Base-by-base conservation (phyloP, 2,329 filamentous ascomycete species). In the Proliferodiscus dingleyae region DNA sequence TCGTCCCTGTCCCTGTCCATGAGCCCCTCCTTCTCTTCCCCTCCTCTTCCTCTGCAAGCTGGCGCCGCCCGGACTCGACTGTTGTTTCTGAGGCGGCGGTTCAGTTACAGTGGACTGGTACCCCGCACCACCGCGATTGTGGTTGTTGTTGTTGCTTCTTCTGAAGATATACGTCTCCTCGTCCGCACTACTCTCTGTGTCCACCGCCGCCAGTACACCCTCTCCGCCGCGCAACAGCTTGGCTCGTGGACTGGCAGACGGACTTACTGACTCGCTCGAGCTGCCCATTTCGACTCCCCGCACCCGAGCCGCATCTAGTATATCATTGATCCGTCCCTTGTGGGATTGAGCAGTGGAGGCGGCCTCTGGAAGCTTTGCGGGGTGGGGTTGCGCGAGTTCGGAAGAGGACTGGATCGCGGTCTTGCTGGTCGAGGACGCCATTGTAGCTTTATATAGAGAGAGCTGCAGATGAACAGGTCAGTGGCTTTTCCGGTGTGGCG, bases 101-200 rank as follows among this genome's bases (percentile, higher is more conserved):
- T n/a, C n/a, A n/a, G n/a, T n/a, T n/a, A n/a, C n/a, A n/a, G n/a
- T n/a, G n/a, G n/a, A n/a, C n/a, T n/a, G n/a, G n/a, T n/a, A n/a
- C n/a, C n/a, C n/a, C n/a, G n/a, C n/a, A n/a, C n/a, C n/a, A n/a
- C n/a, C n/a, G n/a, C n/a, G n/a, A 50, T 57, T 52, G 41, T 59
- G 56, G 45, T 59, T 57, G 46, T 51, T 47, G 33, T 46, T 43
- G 38, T 45, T 29, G 19, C 45, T 40, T n/a, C 46, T 41, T 19
- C 58, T 49, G 15, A 70, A 49, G 16, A 72, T 70, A 26, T 62
- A 64, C 16, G 70, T 72, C 42, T 56, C 53, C 58, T 67, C 63
- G 45, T 65, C 62, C 19, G 63, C 61, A 47, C 59, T 60, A 18
- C 55, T 59, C 48, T 59, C 59, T 22, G 38, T 38, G 3, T 49